Conservation (phyloP, 1,284 basidiomycete species). For the Inonotus hispidus region DNA sequence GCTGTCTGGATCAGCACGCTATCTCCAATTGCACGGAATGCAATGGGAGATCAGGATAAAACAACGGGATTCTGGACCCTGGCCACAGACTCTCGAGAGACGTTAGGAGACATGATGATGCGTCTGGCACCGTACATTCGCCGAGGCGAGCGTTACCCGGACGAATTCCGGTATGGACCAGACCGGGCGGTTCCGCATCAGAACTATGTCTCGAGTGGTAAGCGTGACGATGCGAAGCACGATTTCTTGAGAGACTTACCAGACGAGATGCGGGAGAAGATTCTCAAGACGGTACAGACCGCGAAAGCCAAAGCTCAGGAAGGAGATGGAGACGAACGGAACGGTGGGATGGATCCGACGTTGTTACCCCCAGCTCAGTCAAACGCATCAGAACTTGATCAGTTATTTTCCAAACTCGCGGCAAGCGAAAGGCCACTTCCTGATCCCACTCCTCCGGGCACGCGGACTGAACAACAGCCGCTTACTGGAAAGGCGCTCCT, state of each 20-base stretch:
- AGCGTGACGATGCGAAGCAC: not conserved
- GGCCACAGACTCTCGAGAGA: conserved; percentile 63
- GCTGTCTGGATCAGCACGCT: conserved; percentile 14
- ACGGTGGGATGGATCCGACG: not conserved
- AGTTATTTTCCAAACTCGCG: conserved; percentile 51
- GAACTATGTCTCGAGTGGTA: not conserved
- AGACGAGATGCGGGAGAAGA: conserved; percentile 10
- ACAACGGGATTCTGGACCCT: conserved; percentile 76
- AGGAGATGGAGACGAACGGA: not conserved
- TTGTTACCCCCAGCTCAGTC: conserved; percentile 19
- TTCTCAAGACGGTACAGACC: conserved; percentile 11
- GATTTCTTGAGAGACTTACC: conserved; percentile 7
- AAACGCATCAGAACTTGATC: conserved; percentile 49
- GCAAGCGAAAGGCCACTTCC: conserved; percentile 3
- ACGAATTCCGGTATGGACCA: conserved; percentile 60
- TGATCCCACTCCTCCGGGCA: conserved; percentile 9
- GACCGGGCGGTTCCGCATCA: conserved; percentile 52
- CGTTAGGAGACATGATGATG: conserved; percentile 62
- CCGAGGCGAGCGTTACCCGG: conserved; percentile 59
- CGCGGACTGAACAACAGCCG: not conserved
- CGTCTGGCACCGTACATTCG: conserved; percentile 61
- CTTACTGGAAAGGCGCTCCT: conserved; percentile 22
- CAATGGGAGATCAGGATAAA: conserved; percentile 20
- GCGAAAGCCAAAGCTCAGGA: conserved; percentile 8
- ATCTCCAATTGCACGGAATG: conserved; percentile 1